A percentile compares a stretch with the other conserved stretches of the same genome.
Conservation (phyloP, 371 early-diverging fungal genomes). For the Syncephalis fuscata region DNA sequence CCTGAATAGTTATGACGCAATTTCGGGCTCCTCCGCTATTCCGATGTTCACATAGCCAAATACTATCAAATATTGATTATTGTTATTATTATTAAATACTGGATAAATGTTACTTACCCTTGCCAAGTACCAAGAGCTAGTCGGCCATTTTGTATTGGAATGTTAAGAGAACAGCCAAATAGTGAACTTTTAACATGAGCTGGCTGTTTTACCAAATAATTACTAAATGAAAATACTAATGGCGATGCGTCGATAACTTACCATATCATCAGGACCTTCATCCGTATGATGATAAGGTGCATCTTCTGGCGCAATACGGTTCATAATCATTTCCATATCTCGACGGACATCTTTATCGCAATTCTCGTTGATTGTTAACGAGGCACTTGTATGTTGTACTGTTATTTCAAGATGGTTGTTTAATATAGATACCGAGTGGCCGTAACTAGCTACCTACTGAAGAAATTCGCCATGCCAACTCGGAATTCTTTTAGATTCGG, state of each 20-base stretch:
- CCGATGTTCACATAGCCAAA: slow-evolving; percentile 64
- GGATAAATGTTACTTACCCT: slow-evolving; percentile 66
- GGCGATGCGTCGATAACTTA: no score
- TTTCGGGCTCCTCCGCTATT: slow-evolving; percentile 36
- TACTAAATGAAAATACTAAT: no score
- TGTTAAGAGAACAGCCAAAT: slow-evolving; percentile 70
- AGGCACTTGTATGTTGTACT: slow-evolving; percentile 86
- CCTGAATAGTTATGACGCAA: slow-evolving; percentile 58
- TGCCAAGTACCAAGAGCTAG: slow-evolving; percentile 83
- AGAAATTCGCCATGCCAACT: slow-evolving; percentile 76
- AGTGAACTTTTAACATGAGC: slow-evolving; percentile 77
- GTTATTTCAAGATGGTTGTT: not conserved
- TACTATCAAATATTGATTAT: slow-evolving; percentile 16
- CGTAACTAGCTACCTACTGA: slow-evolving; percentile 26
- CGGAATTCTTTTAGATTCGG: slow-evolving; percentile 44
- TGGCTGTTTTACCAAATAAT: slow-evolving; percentile 25
- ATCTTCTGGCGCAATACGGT: slow-evolving; percentile 61
- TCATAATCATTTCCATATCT: slow-evolving; percentile 70
- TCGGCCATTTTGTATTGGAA: slow-evolving; percentile 67
- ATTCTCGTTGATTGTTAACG: slow-evolving; percentile 78
- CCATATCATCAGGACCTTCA: slow-evolving; percentile 42
- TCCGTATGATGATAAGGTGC: slow-evolving; percentile 61
- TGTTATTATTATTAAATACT: not conserved
- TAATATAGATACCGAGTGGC: not conserved
- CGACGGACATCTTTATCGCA: slow-evolving; percentile 58